phyloP scores from a whole-genome alignment of 805 yeast species.

The Candida peoriensis region DNA sequence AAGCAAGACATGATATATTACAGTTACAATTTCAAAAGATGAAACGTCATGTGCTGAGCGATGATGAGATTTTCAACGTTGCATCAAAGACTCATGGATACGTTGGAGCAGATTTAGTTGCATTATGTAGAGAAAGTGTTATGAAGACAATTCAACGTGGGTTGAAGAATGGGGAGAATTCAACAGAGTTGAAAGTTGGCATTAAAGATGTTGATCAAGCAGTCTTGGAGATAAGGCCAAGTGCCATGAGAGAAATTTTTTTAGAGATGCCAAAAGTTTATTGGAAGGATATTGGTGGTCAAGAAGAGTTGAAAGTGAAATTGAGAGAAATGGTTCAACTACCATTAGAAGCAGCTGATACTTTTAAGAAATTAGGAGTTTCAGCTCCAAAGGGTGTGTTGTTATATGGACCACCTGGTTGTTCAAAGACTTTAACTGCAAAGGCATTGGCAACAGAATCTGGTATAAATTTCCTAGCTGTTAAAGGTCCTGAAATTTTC shows the following conservation, averaged over 20 bases:
- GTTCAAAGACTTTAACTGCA: constrained; percentile 92
- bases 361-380: constrained; percentile 75
- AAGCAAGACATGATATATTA: constrained; percentile 71
- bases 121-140: constrained; percentile 83
- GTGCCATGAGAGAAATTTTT: constrained; percentile 95
- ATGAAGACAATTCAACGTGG: constrained; percentile 74
- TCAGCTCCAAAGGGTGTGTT: constrained; percentile 90
- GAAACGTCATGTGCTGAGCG: constrained; percentile 46
- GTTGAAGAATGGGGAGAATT: constrained; percentile 26
- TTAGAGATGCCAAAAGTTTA: constrained; percentile 90
- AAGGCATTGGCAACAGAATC: constrained; percentile 95
- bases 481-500: constrained; percentile 94
- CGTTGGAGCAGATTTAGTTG: constrained; percentile 93
- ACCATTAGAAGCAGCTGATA: constrained; percentile 77
- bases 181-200: constrained; percentile 39
- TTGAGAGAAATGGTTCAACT: constrained; percentile 87
- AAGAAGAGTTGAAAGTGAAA: constrained; percentile 72
- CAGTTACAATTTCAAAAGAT: constrained; percentile 49
- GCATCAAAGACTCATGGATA: constrained; percentile 90
- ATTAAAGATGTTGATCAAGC: constrained; percentile 64
- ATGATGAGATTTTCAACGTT: constrained; percentile 51
- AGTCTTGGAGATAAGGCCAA: constrained; percentile 77
- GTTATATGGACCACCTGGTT: constrained; percentile 97
- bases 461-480: constrained; percentile 88
- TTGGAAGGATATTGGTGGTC: constrained; percentile 97